These are phyloP conservation scores for Ogataea saltuana DNA, from an alignment of 805 yeast species.

Conservation along the genomic window DNA sequence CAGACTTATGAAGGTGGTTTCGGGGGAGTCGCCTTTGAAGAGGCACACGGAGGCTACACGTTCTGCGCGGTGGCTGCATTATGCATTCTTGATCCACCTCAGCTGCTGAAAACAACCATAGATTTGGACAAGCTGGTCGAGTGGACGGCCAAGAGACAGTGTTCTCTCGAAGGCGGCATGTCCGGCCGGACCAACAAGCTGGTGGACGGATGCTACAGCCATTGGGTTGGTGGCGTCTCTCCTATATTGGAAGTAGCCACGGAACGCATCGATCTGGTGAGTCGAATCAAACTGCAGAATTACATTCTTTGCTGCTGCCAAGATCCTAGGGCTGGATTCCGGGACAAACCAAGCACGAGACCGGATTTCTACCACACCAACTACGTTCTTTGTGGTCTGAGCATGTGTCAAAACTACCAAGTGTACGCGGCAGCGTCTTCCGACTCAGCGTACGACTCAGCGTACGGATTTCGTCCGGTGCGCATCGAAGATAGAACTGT, in stretches of 20 bases:
- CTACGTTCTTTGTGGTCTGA: conserved; percentile 76
- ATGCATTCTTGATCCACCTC: conserved; percentile 45
- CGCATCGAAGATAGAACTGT: conserved; percentile 20
- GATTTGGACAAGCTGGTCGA: conserved; percentile 51
- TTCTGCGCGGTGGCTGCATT: conserved; percentile 80
- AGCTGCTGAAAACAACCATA: conserved; percentile 31
- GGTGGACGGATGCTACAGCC: conserved; percentile 95
- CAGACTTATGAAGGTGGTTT: conserved; percentile 97
- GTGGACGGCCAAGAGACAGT: conserved; percentile 78
- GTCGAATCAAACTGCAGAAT: conserved; percentile 58
- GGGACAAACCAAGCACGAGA: conserved; percentile 81
- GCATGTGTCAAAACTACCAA: conserved; percentile 53
- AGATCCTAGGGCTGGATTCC: conserved; percentile 55
- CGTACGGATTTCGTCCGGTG: conserved; percentile 32
- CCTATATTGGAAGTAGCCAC: conserved; percentile 61
- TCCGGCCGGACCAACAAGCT: conserved; percentile 89
- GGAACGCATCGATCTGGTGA: conserved; percentile 37
- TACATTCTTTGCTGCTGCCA: conserved; percentile 83
- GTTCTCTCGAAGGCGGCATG: conserved; percentile 77
- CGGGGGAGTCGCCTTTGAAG: conserved; percentile 78
- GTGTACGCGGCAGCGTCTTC: conserved; percentile 17
- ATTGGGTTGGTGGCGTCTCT: conserved; percentile 87
- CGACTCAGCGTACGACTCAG: conserved; percentile 11
- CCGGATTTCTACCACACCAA: conserved; percentile 93
- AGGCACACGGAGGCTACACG: conserved; percentile 97